Conservation (phyloP, 345 rosid species). For the Carallia pectinifolia region DNA sequence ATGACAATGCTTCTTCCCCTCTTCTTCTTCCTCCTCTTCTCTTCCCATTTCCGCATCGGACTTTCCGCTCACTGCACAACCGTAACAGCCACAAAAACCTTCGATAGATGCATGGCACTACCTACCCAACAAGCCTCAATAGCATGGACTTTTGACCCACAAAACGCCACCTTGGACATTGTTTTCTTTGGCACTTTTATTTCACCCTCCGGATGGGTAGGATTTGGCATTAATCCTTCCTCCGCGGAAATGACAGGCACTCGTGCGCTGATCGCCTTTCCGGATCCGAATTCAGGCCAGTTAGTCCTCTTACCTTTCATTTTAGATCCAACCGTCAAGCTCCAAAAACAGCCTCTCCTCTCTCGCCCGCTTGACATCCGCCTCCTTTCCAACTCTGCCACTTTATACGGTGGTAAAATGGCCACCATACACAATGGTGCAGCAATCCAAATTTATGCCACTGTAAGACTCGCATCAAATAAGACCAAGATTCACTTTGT, state of each 20-base stretch:
- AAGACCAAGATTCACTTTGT: slow-evolving; percentile 68
- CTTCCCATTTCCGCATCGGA: slow-evolving; percentile 23
- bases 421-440: slow-evolving; percentile 86
- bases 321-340: slow-evolving; percentile 77
- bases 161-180: slow-evolving; percentile 74
- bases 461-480: slow-evolving; percentile 56
- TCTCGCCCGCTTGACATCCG: slow-evolving; percentile 78
- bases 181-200: slow-evolving; percentile 90
- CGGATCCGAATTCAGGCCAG: slow-evolving; percentile 86
- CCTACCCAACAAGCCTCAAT: slow-evolving; percentile 94
- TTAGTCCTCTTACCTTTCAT: slow-evolving; percentile 71
- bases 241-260: slow-evolving; percentile 86
- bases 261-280: slow-evolving; percentile 73
- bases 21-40: slow-evolving; percentile 27
- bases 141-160: slow-evolving; percentile 89
- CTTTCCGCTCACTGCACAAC: slow-evolving; percentile 61
- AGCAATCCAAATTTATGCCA: slow-evolving; percentile 67
- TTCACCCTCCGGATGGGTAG: slow-evolving; percentile 98
- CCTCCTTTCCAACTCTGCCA: slow-evolving; percentile 72
- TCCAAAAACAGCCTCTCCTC: slow-evolving; percentile 74
- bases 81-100: slow-evolving; percentile 49
- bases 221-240: slow-evolving; percentile 76
- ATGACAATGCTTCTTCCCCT: slow-evolving; percentile 24
- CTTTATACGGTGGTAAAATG: slow-evolving; percentile 81
- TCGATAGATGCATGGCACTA: slow-evolving; percentile 69